Base-by-base conservation (phyloP, 176 grass and related monocot genomes). In the Aegilops longissima region DNA sequence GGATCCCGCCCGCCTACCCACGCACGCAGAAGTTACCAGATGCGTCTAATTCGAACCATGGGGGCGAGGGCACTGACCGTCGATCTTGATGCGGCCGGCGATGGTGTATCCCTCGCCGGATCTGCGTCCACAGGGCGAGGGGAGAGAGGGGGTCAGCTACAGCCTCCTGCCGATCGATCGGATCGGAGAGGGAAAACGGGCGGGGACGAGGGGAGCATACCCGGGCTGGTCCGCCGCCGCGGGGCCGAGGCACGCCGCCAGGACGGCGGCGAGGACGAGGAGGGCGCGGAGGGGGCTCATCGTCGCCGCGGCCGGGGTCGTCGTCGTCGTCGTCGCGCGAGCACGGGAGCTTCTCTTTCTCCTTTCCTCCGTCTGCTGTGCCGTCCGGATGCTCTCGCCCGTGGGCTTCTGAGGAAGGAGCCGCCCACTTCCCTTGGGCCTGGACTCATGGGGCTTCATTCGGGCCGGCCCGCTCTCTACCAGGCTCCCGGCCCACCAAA, bases 31-130 rank as follows among this genome's bases (percentile, higher is more conserved):
- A 6, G 7, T 39, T 8, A 35, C 61, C 9, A 12, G 10, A n/a
- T 9, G 27, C 75, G 24, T 45, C 34, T 51, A 61, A 54, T n/a
- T 80, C 66, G 3, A 45, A 44, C 14, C 11, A 31, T 12, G 40
- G 40, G 71, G 20, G 9, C 0, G 25, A 52, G 61, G 25, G 9
- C 3, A 89, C 91, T 92, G 68, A 95, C 96, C 91, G 3, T 89
- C 93, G 36, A 93, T 85, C 86, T 98, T 95, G 85, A 98, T 21
- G 75, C 90, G 93, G 20, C 96, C 96, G 17, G 93, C 91, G 81
- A 98, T 93, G 38, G 88, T 78, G 83, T 95, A 80, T 8, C 96
- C 93, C 45, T 92, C 96, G 2, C 59, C 90, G 75, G 90, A 88
- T 84, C 96, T 95, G 91, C 23, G 85, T 2, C 73, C 25, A 2